Percentiles rank a stretch among this genome's conserved stretches.
Evolutionary conservation across 805 yeast genomes (phyloP).

Genomic region (Wickerhamiella domercqiae): DNA sequence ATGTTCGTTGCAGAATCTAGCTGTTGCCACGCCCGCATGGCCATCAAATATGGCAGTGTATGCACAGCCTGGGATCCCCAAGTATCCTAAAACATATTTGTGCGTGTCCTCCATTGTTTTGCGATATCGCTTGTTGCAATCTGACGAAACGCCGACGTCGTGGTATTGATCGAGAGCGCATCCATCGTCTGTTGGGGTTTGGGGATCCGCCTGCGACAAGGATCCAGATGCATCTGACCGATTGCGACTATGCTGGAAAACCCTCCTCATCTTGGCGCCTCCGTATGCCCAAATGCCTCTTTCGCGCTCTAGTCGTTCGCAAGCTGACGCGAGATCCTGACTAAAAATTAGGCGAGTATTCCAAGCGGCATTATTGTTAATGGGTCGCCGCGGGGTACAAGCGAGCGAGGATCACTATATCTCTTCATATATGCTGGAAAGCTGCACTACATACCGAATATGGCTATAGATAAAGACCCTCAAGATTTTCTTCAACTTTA

Average conservation of each 20-base stretch:
- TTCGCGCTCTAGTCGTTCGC: no score
- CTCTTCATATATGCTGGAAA: no score
- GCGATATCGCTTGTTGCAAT: slow-evolving; percentile 64
- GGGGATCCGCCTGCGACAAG: neutral
- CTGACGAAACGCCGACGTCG: slow-evolving; percentile 83
- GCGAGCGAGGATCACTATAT: no score
- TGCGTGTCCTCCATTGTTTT: slow-evolving; percentile 94
- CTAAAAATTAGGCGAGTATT: neutral
- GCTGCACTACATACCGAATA: no score
- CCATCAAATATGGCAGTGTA: slow-evolving; percentile 94
- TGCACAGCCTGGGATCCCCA: slow-evolving; percentile 73
- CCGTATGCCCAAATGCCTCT: no score
- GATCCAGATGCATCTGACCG: neutral
- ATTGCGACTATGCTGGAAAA: neutral
- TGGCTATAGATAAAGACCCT: slow-evolving; percentile 65
- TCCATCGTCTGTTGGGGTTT: slow-evolving; percentile 7
- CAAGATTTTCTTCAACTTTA: slow-evolving; percentile 89
- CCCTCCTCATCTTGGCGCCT: slow-evolving; percentile 2
- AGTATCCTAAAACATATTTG: slow-evolving; percentile 80
- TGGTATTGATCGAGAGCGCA: slow-evolving; percentile 29
- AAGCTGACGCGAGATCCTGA: no score
- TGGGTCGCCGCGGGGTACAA: neutral
- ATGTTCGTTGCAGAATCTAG: slow-evolving; percentile 87
- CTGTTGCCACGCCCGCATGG: slow-evolving; percentile 87
- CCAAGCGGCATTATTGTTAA: neutral